Evolutionary conservation across 192 early-diverging fungal genomes (phyloP).

Genomic region (Spizellomyces sp.): DNA sequence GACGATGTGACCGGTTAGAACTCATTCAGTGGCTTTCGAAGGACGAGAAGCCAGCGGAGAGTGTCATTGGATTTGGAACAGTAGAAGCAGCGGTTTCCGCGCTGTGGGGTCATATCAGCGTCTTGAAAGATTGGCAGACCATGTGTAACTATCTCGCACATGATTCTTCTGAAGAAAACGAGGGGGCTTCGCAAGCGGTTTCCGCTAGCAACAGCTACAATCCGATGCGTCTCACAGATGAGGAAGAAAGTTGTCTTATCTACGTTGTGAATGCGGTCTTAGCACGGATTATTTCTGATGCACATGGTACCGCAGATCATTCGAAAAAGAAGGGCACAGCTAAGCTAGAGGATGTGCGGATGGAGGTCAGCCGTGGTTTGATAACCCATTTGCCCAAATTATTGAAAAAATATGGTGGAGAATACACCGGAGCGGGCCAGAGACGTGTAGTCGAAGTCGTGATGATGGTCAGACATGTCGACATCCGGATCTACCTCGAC

Average conservation of each 20-base stretch:
- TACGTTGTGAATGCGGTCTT: slow-evolving; percentile 38
- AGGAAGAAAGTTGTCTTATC: slow-evolving; percentile 42
- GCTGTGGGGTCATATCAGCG: slow-evolving; percentile 31
- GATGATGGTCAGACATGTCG: slow-evolving; percentile 33
- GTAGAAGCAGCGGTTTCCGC: slow-evolving; percentile 37
- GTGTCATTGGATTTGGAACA: slow-evolving; percentile 22
- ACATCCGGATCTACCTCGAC: slow-evolving; percentile 43
- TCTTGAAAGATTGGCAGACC: slow-evolving; percentile 39
- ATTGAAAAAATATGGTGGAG: slow-evolving; percentile 38
- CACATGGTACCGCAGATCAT: slow-evolving; percentile 6
- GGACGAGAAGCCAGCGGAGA: neutral
- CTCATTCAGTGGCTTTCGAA: slow-evolving; percentile 8
- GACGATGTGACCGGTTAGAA: slow-evolving; percentile 12
- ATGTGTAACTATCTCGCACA: slow-evolving; percentile 40
- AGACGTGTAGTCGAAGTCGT: slow-evolving; percentile 29
- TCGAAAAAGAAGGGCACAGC: slow-evolving; percentile 11
- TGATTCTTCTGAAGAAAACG: slow-evolving; percentile 22
- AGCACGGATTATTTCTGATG: slow-evolving; percentile 3
- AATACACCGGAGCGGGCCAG: slow-evolving; percentile 33
- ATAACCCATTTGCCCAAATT: slow-evolving; percentile 42
- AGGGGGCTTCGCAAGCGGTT: neutral
- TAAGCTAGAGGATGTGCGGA: neutral
- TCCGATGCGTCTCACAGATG: slow-evolving; percentile 28
- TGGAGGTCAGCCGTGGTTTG: slow-evolving; percentile 26
- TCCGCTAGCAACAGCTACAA: neutral